Conservation (phyloP, 441 rosid species). For the Manihot esculenta region DNA sequence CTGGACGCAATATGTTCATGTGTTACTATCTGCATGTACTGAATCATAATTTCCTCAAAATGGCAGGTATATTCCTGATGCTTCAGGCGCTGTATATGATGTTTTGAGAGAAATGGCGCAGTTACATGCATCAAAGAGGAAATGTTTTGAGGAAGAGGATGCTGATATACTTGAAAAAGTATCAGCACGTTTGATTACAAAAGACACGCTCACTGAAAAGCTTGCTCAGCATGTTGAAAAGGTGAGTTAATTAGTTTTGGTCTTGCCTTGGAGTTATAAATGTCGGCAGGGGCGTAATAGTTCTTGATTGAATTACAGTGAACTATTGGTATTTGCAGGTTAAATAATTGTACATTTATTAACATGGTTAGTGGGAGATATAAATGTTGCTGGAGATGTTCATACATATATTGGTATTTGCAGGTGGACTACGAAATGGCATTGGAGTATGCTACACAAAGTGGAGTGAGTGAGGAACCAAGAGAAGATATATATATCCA, state of each 20-base stretch:
- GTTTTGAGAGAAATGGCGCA: constrained; percentile 75
- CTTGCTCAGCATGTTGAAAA: constrained; percentile 86
- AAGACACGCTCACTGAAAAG: constrained; percentile 66
- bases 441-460: constrained; percentile 92
- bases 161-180: constrained; percentile 59
- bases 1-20: background rate
- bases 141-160: constrained; percentile 51
- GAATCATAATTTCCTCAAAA: constrained; percentile 9
- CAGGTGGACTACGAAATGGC: constrained; percentile 99
- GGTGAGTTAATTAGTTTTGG: constrained; percentile 40
- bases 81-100: constrained; percentile 70
- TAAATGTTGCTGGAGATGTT: background rate
- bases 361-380: background rate
- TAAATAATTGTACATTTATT: too few species aligned
- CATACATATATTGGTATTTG: constrained; percentile 19
- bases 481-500: constrained; percentile 64
- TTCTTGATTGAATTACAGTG: too few species aligned
- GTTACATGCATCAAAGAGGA: constrained; percentile 55
- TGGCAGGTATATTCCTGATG: constrained; percentile 88
- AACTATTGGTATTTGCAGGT: too few species aligned
- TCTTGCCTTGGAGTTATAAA: background rate
- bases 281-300: too few species aligned
- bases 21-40: constrained; percentile 7
- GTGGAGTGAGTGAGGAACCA: constrained; percentile 94
- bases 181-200: constrained; percentile 54